Percentiles rank a stretch among this genome's conserved stretches.
phyloP scores from a whole-genome alignment of 495 filamentous ascomycete species.

The Xylaria sp. region DNA sequence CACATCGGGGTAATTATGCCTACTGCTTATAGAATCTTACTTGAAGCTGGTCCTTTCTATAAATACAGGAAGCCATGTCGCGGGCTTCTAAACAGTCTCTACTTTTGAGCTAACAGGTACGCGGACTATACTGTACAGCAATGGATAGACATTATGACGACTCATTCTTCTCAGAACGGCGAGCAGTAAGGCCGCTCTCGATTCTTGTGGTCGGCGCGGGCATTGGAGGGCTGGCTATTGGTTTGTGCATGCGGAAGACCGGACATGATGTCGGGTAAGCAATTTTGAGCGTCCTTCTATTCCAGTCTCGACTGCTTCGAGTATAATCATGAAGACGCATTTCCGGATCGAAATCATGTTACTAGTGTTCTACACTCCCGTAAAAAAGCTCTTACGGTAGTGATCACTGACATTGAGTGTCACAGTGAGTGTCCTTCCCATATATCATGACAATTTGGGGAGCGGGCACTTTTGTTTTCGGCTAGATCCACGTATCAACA shows the following conservation, averaged over 20 bases:
- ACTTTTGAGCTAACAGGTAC: not conserved
- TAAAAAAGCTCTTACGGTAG: not conserved
- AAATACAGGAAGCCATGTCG: not conserved
- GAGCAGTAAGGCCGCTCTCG: constrained; percentile 25
- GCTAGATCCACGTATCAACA: not conserved
- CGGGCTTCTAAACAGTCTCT: not conserved
- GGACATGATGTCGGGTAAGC: constrained; percentile 31
- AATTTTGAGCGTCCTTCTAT: not conserved
- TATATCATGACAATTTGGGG: not conserved
- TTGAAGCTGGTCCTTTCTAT: not conserved
- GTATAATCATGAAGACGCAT: not conserved
- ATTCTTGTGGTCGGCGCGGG: constrained; percentile 31
- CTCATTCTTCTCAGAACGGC: constrained; percentile 18
- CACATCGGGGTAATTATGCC: not conserved
- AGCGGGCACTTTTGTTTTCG: not conserved
- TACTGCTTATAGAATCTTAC: not conserved
- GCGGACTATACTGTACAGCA: not conserved
- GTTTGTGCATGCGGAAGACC: constrained; percentile 22
- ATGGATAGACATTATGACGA: constrained; percentile 12
- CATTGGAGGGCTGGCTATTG: constrained; percentile 31
- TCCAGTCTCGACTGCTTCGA: not conserved
- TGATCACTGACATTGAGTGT: not conserved
- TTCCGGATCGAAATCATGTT: not conserved
- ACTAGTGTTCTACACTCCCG: not conserved
- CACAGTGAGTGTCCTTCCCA: constrained; percentile 2